These are phyloP conservation scores for Kodamaea jinghongensis DNA, from an alignment of 805 yeast species.

Conservation along the genomic window DNA sequence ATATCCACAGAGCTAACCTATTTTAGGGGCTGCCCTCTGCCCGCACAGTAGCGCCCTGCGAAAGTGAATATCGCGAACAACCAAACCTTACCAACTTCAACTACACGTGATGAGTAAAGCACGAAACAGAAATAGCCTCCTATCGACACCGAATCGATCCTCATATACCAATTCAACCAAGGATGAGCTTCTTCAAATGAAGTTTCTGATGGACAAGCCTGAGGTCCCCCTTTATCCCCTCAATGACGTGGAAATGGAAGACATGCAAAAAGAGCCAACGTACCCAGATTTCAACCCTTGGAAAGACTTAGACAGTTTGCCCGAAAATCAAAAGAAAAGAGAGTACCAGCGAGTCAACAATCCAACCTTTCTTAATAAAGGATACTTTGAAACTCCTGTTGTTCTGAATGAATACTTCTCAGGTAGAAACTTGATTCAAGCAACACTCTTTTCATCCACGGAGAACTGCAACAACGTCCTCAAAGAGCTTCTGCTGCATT, in stretches of 20 bases:
- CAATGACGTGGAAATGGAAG: conserved; percentile 18
- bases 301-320: conserved; percentile 48
- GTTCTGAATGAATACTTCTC: conserved; percentile 68
- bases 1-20: no score
- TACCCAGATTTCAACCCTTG: conserved; percentile 77
- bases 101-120: conserved; percentile 15
- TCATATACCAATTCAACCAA: conserved; percentile 20
- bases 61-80: no score
- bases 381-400: conserved; percentile 61
- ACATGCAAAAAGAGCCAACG: conserved; percentile 12
- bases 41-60: no score
- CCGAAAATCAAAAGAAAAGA: conserved; percentile 24
- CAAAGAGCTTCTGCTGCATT: conserved; percentile 36
- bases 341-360: conserved; percentile 55
- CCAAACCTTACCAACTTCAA: background rate
- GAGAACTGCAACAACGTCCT: conserved; percentile 34
- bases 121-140: conserved; percentile 27
- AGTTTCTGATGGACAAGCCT: conserved; percentile 37
- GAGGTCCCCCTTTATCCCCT: conserved; percentile 32
- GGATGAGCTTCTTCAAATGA: conserved; percentile 35
- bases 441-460: conserved; percentile 37
- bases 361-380: conserved; percentile 57
- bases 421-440: conserved; percentile 59
- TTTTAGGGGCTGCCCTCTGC: no score
- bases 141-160: conserved; percentile 22